These are phyloP conservation scores for Cercospora berteroae DNA, from an alignment of 2,329 filamentous ascomycete species.

Conservation along the genomic window DNA sequence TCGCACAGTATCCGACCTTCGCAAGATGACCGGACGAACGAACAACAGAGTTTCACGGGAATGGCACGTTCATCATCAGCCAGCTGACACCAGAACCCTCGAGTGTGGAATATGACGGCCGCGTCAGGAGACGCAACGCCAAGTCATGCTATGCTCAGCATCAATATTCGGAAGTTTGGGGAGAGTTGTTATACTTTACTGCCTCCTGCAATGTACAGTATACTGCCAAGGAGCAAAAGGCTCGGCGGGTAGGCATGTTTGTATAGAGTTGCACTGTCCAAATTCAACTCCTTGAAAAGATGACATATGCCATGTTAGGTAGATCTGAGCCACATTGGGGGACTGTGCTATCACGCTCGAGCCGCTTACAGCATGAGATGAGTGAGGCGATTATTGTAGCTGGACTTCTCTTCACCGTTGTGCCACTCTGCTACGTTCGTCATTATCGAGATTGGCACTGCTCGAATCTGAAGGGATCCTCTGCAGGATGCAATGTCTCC, in stretches of 20 bases:
- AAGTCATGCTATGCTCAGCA: not conserved
- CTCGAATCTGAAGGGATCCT: too few species aligned
- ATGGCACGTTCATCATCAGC: not conserved
- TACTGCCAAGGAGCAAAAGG: not conserved
- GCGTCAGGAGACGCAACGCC: not conserved
- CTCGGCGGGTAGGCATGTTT: not conserved
- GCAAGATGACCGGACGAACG: not conserved
- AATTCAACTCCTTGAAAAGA: not conserved
- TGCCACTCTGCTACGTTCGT: too few species aligned
- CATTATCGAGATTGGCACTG: too few species aligned
- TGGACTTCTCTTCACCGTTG: too few species aligned
- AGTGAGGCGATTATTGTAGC: too few species aligned
- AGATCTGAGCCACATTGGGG: not conserved
- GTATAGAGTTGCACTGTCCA: not conserved
- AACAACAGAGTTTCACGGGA: not conserved
- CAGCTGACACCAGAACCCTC: not conserved
- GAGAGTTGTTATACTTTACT: not conserved
- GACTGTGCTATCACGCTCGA: not conserved
- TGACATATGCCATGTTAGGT: not conserved
- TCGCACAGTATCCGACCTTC: not conserved
- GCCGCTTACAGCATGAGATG: too few species aligned
- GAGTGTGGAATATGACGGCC: not conserved
- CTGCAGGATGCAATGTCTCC: too few species aligned
- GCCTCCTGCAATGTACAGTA: not conserved
- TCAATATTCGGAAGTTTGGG: not conserved